Evolutionary conservation across 805 yeast genomes (phyloP).

Genomic region (Pichia deserticola): DNA sequence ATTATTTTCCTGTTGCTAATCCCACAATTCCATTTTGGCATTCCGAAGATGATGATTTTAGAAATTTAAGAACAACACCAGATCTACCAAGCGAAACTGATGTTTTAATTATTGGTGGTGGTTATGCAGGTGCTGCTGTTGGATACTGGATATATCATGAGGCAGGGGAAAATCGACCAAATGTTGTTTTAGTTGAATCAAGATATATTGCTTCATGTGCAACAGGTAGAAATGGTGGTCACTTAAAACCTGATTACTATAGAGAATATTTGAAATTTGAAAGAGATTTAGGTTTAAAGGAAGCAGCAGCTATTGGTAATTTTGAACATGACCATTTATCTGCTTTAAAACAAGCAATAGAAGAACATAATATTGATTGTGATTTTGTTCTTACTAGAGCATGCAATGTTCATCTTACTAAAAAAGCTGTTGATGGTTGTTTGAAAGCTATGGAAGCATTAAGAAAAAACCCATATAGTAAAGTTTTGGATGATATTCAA

Average conservation of each 20-base stretch:
- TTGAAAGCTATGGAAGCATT: constrained; percentile 21
- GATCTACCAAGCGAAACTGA: constrained; percentile 33
- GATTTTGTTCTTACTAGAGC: constrained; percentile 30
- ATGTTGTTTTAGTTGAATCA: constrained; percentile 30
- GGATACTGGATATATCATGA: constrained; percentile 25
- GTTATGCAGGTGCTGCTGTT: constrained; percentile 37
- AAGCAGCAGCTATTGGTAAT: constrained; percentile 31
- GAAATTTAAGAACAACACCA: constrained; percentile 15
- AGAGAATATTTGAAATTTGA: constrained; percentile 15
- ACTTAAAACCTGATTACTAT: constrained; percentile 32
- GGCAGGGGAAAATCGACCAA: constrained; percentile 6
- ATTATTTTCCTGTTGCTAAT: constrained; percentile 15
- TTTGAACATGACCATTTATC: constrained; percentile 32
- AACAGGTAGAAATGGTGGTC: constrained; percentile 44
- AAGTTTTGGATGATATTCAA: constrained; percentile 24
- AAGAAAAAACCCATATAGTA: constrained; percentile 24
- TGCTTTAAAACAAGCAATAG: constrained; percentile 27
- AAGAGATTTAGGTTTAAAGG: constrained; percentile 16
- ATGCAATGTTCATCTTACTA: constrained; percentile 14
- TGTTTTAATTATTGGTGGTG: constrained; percentile 37
- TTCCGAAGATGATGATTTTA: constrained; percentile 16
- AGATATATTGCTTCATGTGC: constrained; percentile 33
- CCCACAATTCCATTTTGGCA: constrained; percentile 20
- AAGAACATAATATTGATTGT: constrained; percentile 31
- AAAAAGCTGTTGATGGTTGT: constrained; percentile 17